These are phyloP conservation scores for Zychaea mexicana DNA, from an alignment of 371 early-diverging fungal genomes.

Conservation along the genomic window DNA sequence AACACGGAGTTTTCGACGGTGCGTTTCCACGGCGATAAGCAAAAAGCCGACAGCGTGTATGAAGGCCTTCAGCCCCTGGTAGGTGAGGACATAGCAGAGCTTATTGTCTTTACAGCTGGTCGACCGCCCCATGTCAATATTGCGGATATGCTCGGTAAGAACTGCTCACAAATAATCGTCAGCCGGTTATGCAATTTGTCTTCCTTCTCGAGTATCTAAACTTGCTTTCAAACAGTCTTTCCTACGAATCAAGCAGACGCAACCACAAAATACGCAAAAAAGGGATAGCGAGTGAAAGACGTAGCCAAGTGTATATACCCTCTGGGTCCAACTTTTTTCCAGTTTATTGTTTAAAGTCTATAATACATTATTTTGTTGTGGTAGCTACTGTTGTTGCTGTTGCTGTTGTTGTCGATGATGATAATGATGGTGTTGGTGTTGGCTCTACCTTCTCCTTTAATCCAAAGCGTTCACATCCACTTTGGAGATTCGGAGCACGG, in stretches of 20 bases:
- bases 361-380: neutral
- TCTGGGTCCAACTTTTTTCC: too few relatives aligned
- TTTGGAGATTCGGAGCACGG: conserved; percentile 76
- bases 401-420: neutral
- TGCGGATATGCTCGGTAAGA: conserved; percentile 69
- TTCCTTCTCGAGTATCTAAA: neutral
- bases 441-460: conserved; percentile 8
- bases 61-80: conserved; percentile 73
- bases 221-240: conserved; percentile 8
- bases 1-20: conserved; percentile 93
- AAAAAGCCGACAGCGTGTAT: conserved; percentile 82
- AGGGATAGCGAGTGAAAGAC: conserved; percentile 2
- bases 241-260: conserved; percentile 20
- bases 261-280: conserved; percentile 12
- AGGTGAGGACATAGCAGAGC: conserved; percentile 76
- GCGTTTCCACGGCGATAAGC: conserved; percentile 81
- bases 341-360: neutral
- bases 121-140: conserved; percentile 84
- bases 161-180: too few relatives aligned
- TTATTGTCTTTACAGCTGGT: conserved; percentile 82
- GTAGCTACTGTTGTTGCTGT: neutral
- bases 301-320: too few relatives aligned
- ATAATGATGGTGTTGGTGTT: neutral
- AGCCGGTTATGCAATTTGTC: too few relatives aligned
- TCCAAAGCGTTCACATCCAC: conserved; percentile 65